Base-by-base conservation (phyloP, 352 stramenopile species). In the Phytopythium helicoides region DNA sequence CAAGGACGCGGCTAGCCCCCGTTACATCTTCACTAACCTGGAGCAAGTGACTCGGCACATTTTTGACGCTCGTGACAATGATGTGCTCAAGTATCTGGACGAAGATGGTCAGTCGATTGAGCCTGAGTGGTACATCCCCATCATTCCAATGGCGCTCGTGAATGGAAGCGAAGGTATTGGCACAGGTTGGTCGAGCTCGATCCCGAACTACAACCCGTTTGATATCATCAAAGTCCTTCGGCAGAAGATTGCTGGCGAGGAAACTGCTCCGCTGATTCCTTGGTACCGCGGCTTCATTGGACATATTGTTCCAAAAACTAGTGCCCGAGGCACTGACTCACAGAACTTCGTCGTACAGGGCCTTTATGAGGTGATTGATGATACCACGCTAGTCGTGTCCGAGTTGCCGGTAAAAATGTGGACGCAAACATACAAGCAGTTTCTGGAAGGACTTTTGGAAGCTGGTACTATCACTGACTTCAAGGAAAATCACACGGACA, bases 161-260 rank as follows among this genome's bases (percentile, higher is more conserved):
- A 99, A 99, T 61, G 97, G 97, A 38, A 91, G 75, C 46, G 89
- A 98, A 65, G 97, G 97, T 46, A 99, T 99, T 57, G 97, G 97
- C 54, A 99, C 97, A n/a, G 92, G 92, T 46, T 98, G 89, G 87
- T 97, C 87, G 28, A 96, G 89, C 47, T 92, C 76, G 25, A 84
- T 98, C 31, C 89, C 90, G 7, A 96, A 91, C 64, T 98, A 97
- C 73, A 97, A 97, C 54, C 92, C 92, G 7, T 56, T 85, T 22
- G 91, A 97, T 48, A 81, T 98, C 47, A 95, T 97, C 31, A 71
- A 76, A 37, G 77, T 81, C 47, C 58, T 97, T 33, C 66, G 81
- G 18, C 66, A 76, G 44, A 83, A 84, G 60, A 72, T 96, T 50
- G 76, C 75, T 22, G 55, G 60, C 50, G 73, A 89, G 26, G 74